phyloP scores from a whole-genome alignment of 164 flowering plant species.

The Tetrastigma voinierianum region DNA sequence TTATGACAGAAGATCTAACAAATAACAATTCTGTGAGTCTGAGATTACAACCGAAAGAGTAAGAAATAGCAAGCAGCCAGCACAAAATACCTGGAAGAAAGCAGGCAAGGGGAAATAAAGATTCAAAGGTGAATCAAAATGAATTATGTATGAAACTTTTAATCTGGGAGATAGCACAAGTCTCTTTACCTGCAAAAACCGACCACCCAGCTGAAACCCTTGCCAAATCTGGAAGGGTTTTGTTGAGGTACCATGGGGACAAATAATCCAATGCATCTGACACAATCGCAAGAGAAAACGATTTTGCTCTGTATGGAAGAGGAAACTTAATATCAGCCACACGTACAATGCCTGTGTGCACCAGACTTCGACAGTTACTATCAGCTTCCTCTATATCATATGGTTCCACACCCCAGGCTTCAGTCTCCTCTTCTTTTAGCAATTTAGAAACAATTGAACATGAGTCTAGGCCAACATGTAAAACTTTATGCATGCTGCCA shows the following conservation, averaged over 20 bases:
- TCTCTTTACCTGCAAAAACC: constrained; percentile 63
- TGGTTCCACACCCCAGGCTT: constrained; percentile 94
- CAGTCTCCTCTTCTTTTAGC: constrained; percentile 66
- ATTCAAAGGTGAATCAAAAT: neutral
- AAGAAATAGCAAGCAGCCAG: neutral
- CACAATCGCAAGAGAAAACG: constrained; percentile 73
- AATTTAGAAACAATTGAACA: constrained; percentile 69
- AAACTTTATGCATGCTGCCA: constrained; percentile 73
- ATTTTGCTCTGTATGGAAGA: constrained; percentile 69
- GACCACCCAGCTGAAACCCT: constrained; percentile 62
- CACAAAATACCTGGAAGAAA: neutral
- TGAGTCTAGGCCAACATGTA: constrained; percentile 86
- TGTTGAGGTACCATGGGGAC: constrained; percentile 80
- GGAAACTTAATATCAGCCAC: constrained; percentile 85
- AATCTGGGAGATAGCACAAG: neutral
- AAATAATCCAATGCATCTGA: constrained; percentile 89
- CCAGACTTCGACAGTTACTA: constrained; percentile 51
- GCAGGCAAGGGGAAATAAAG: neutral
- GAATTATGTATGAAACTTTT: neutral
- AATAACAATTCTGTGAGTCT: neutral
- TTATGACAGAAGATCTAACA: neutral
- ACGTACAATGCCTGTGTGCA: constrained; percentile 73
- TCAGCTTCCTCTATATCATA: constrained; percentile 79
- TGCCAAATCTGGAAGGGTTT: constrained; percentile 74
- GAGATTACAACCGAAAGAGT: neutral